Evolutionary conservation across 768 basidiomycete species (phyloP).

Genomic region (Tulasnella sp.): DNA sequence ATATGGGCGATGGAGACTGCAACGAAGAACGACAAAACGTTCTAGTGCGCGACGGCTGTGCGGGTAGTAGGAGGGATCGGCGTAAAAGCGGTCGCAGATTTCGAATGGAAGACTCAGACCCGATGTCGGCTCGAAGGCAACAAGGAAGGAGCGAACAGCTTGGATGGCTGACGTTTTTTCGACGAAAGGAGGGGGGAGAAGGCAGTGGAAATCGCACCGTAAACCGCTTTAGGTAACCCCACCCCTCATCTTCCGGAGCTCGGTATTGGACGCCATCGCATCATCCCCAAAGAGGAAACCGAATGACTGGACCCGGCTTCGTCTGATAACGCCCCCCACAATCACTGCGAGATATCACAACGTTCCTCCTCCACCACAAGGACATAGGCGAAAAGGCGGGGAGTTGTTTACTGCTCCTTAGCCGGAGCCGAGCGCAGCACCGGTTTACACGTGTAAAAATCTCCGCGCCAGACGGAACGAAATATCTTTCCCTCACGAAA

Average conservation of each 20-base stretch:
- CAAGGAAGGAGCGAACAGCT: not conserved
- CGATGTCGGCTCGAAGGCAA: conserved; percentile 2
- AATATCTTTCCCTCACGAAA: not conserved
- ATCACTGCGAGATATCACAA: not conserved
- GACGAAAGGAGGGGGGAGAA: not conserved
- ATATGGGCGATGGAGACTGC: not conserved
- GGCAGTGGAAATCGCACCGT: conserved; percentile 2
- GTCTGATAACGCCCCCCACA: not conserved
- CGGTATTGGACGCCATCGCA: conserved; percentile 3
- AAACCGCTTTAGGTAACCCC: conserved; percentile 5
- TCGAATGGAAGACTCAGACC: not conserved
- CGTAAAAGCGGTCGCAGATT: not conserved
- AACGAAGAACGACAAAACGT: not conserved
- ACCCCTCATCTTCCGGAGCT: not conserved
- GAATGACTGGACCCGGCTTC: not conserved
- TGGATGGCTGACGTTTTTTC: too few species aligned
- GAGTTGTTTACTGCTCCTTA: not conserved
- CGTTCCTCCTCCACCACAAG: not conserved
- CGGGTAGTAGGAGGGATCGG: not conserved
- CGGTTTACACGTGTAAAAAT: not conserved
- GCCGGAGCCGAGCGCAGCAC: conserved; percentile 1
- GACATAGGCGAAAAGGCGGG: not conserved
- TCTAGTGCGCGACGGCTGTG: not conserved
- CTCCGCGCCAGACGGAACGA: not conserved
- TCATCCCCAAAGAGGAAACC: not conserved